phyloP scores from a whole-genome alignment of 106 monocot species.

The Dendrobium officinale region DNA sequence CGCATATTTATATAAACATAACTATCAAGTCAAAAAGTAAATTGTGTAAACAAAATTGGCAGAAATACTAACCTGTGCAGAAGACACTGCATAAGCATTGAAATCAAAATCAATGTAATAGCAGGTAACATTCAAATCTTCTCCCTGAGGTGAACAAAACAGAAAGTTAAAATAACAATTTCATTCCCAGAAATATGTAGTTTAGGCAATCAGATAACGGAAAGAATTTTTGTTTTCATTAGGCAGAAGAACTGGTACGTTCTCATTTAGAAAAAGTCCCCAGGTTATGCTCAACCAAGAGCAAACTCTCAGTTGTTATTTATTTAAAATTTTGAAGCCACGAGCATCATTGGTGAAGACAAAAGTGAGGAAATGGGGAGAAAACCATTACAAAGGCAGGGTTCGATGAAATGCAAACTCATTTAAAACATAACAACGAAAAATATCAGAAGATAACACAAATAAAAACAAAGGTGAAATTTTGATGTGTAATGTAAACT shows the following conservation, averaged over 20 bases:
- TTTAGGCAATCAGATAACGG: constrained; percentile 3
- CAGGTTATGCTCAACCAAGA: not conserved
- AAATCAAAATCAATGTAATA: constrained; percentile 78
- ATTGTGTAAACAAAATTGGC: not conserved
- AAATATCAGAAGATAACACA: too few species aligned
- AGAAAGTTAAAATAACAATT: not conserved
- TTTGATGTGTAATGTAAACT: too few species aligned
- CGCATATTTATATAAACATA: not conserved
- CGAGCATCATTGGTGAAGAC: not conserved
- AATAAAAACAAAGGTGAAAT: too few species aligned
- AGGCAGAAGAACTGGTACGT: not conserved
- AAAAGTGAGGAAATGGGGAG: not conserved
- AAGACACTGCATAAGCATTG: constrained; percentile 74
- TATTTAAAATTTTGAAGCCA: not conserved
- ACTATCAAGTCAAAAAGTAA: not conserved
- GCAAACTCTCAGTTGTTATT: not conserved
- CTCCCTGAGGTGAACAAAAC: constrained; percentile 38
- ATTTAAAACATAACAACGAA: too few species aligned
- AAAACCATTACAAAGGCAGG: not conserved
- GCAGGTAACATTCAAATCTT: constrained; percentile 74
- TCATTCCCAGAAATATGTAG: not conserved
- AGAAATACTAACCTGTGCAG: constrained; percentile 55
- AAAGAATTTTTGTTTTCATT: not conserved
- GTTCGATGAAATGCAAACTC: not conserved
- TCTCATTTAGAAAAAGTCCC: not conserved